These are phyloP conservation scores for Boletus tomentosulus DNA, from an alignment of 768 basidiomycete species.

Conservation along the genomic window DNA sequence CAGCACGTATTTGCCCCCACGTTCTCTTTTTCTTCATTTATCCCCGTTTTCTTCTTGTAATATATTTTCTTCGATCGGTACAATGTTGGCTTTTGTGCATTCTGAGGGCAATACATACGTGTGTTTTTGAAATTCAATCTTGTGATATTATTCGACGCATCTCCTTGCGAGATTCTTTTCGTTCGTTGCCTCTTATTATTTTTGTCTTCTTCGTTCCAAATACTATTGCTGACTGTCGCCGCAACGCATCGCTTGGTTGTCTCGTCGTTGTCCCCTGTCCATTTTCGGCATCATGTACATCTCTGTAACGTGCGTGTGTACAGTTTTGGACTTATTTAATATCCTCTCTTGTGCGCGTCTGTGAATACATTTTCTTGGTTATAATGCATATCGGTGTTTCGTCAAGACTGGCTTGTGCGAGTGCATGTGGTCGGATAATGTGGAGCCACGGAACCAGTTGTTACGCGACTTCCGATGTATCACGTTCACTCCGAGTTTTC, in stretches of 20 bases:
- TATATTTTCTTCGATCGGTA: constrained; percentile 24
- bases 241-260: not conserved
- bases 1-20: constrained; percentile 6
- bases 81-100: constrained; percentile 26
- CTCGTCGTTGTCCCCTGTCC: not conserved
- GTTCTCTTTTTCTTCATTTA: constrained; percentile 14
- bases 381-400: not conserved
- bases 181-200: not conserved
- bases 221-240: not conserved
- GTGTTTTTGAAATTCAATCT: constrained; percentile 14
- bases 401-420: too few species aligned
- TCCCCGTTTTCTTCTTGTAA: constrained; percentile 22
- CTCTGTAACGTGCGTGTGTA: not conserved
- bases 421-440: too few species aligned
- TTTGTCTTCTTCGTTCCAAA: not conserved
- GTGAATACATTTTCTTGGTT: not conserved
- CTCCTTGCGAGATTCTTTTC: not conserved
- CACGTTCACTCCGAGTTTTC: too few species aligned
- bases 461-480: too few species aligned
- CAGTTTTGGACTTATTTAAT: not conserved
- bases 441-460: too few species aligned
- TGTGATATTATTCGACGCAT: constrained; percentile 6
- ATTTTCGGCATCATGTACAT: not conserved
- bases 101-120: constrained; percentile 18
- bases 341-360: not conserved